Percentiles rank a stretch among this genome's conserved stretches.
Evolutionary conservation across 345 rosid genomes (phyloP).

Genomic region (Brassica cretica): DNA sequence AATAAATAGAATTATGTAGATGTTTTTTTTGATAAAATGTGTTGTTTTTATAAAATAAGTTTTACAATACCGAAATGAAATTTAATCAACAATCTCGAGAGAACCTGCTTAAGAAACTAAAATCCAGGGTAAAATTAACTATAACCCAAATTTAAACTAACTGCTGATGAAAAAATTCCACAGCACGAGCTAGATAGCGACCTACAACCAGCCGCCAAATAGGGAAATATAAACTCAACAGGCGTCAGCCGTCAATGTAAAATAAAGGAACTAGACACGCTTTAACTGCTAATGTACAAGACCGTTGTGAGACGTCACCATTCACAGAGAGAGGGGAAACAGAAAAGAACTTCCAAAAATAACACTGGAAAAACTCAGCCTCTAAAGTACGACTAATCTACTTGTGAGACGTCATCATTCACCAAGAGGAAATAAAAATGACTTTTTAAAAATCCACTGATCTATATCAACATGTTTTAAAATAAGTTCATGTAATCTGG

Average conservation of each 20-base stretch:
- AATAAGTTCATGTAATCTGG: not conserved
- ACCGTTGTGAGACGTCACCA: not conserved
- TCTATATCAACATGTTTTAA: not conserved
- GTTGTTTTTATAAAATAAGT: not conserved
- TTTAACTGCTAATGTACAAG: not conserved
- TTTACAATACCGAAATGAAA: not conserved
- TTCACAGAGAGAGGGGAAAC: not conserved
- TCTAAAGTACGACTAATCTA: not conserved
- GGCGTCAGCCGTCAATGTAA: not conserved
- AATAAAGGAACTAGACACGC: not conserved
- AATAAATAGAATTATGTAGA: too few relatives aligned
- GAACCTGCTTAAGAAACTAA: not conserved
- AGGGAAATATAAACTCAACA: not conserved
- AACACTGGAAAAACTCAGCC: not conserved
- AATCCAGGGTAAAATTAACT: not conserved
- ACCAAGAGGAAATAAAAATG: not conserved
- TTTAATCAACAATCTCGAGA: not conserved
- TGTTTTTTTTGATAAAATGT: not conserved
- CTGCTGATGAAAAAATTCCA: too few relatives aligned
- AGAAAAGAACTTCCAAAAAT: not conserved
- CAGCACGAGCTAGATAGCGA: too few relatives aligned
- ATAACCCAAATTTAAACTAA: too few relatives aligned
- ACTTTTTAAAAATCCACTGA: not conserved
- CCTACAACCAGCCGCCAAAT: too few relatives aligned
- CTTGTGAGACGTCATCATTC: not conserved